Conservation (phyloP, 2,329 filamentous ascomycete genomes). For the Fusarium ramigenum region DNA sequence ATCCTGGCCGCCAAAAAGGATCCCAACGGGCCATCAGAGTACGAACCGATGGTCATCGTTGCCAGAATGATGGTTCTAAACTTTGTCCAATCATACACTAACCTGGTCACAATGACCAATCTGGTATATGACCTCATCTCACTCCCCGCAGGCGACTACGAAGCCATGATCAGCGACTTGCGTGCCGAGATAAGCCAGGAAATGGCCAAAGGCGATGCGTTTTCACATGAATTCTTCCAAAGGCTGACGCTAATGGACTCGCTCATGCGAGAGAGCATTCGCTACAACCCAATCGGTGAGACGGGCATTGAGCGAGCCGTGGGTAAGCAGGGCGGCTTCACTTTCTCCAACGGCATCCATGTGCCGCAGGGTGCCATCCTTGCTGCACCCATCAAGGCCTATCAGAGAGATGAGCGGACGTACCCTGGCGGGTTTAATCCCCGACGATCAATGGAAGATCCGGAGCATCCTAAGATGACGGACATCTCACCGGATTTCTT, state of each 20-base stretch:
- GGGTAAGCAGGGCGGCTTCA: slow-evolving; percentile 21
- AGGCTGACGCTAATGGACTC: slow-evolving; percentile 23
- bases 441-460: slow-evolving; percentile 15
- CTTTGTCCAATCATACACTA: slow-evolving; percentile 26
- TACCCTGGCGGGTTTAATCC: slow-evolving; percentile 26
- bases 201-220: slow-evolving; percentile 13
- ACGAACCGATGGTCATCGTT: slow-evolving; percentile 21
- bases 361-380: slow-evolving; percentile 27
- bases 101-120: slow-evolving; percentile 27
- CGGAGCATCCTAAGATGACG: slow-evolving; percentile 18
- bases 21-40: slow-evolving; percentile 5
- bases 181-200: slow-evolving; percentile 11
- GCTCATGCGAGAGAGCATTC: slow-evolving; percentile 18
- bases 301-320: slow-evolving; percentile 27
- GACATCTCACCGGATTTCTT: slow-evolving; percentile 21
- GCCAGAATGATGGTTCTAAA: slow-evolving; percentile 29
- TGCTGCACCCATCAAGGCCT: slow-evolving; percentile 29
- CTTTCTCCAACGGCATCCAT: slow-evolving; percentile 29
- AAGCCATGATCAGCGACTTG: slow-evolving; percentile 10
- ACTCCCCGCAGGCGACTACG: slow-evolving; percentile 9
- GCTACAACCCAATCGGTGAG: slow-evolving; percentile 29
- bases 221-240: slow-evolving; percentile 22
- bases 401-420: slow-evolving; percentile 16
- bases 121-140: slow-evolving; percentile 27
- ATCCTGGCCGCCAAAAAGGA: slow-evolving; percentile 21